Conservation (phyloP, 2,329 filamentous ascomycete genomes). For the Pseudocercospora vitis region DNA sequence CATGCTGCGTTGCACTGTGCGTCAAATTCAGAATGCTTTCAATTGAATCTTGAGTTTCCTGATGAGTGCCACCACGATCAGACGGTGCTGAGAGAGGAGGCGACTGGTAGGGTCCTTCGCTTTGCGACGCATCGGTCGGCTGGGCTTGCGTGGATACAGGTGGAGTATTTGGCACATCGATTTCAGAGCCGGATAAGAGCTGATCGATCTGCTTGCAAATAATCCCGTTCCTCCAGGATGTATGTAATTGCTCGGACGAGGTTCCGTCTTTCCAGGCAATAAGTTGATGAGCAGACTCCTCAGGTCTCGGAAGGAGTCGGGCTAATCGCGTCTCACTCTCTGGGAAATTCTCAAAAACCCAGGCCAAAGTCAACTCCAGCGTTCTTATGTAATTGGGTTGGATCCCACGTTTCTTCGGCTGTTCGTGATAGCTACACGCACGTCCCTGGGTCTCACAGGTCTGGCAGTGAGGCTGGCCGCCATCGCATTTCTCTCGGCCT, state of each 20-base stretch:
- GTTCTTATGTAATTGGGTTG: constrained; percentile 78
- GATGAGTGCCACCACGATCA: constrained; percentile 10
- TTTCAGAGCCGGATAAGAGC: constrained; percentile 52
- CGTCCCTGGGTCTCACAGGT: constrained; percentile 65
- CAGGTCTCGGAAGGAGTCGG: constrained; percentile 52
- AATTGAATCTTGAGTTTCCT: neutral
- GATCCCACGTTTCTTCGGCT: constrained; percentile 73
- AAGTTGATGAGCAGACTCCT: constrained; percentile 45
- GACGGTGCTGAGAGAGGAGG: constrained; percentile 25
- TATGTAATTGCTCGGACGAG: constrained; percentile 59
- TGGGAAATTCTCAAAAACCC: constrained; percentile 63
- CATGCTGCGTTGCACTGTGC: neutral
- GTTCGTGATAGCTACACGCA: constrained; percentile 69
- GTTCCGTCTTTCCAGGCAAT: constrained; percentile 55
- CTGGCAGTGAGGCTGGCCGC: constrained; percentile 64
- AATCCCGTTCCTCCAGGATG: constrained; percentile 61
- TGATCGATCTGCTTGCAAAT: constrained; percentile 64
- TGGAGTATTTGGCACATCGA: constrained; percentile 25
- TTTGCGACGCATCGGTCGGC: neutral
- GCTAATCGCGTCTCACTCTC: constrained; percentile 50
- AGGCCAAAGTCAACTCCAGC: constrained; percentile 67
- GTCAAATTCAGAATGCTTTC: neutral
- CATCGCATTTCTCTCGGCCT: constrained; percentile 69
- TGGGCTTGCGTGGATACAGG: neutral
- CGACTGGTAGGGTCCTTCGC: constrained; percentile 20